Evolutionary conservation across 331 rosid species (phyloP).

Genomic region (Quercus tomentella): DNA sequence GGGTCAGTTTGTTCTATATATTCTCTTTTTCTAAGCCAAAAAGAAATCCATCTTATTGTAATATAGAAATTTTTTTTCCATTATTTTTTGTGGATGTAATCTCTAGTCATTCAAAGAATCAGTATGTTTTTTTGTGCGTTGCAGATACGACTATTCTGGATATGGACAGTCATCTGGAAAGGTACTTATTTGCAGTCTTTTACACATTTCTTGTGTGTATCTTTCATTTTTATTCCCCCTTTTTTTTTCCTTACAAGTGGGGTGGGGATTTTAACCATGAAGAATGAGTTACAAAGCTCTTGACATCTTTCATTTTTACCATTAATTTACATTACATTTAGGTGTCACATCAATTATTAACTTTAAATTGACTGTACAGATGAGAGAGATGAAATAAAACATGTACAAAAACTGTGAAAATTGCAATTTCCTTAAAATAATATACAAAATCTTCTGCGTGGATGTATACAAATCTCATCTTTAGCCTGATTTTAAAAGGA

Average conservation of each 20-base stretch:
- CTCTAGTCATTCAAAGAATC: background rate
- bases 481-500: background rate
- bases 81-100: background rate
- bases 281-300: too few species aligned
- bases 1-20: slow-evolving; percentile 34
- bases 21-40: background rate
- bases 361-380: background rate
- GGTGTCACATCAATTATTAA: too few species aligned
- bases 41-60: background rate
- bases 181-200: slow-evolving; percentile 24
- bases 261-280: too few species aligned
- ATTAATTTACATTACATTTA: too few species aligned
- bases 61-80: background rate
- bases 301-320: too few species aligned
- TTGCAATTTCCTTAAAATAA: background rate
- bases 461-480: background rate
- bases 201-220: too few species aligned
- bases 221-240: too few species aligned
- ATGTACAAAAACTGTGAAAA: too few species aligned
- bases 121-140: slow-evolving; percentile 15
- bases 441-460: background rate
- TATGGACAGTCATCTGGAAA: slow-evolving; percentile 79
- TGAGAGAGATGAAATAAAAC: background rate
- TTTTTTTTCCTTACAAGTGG: too few species aligned
- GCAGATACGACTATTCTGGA: slow-evolving; percentile 77